Base-by-base conservation (phyloP, 1,284 basidiomycete species). In the Coniferiporia sulphurascens region DNA sequence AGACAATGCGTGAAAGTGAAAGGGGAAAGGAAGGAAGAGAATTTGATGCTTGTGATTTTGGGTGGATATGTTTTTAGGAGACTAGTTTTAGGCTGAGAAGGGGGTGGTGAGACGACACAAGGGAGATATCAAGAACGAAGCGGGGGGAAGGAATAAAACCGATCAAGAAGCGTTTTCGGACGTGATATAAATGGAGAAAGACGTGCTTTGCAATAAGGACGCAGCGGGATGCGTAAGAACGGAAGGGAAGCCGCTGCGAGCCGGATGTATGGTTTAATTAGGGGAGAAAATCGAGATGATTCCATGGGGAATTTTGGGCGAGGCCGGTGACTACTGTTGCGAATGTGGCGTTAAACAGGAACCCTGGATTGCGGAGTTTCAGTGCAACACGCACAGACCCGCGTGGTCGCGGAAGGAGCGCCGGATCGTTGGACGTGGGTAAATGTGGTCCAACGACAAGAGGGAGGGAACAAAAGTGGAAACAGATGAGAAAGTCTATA, bases 381-480 rank as follows among this genome's bases (percentile, higher is more conserved):
- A 19, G 17, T 9, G 43, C 9, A 41, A 15, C 45, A 56, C 19
- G 45, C 45, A 36, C 44, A 32, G 19, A 15, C 27, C 13, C 46
- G 32, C 10, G 34, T 19, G 32, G 8, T 21, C 7, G 13, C 4
- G 15, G 44, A 8, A 27, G 46, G 13, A 32, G 10, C 12, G n/a
- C 45, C 45, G 12, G 54, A 13, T 9, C 19, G 41, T 46, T 56
- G 54, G 45, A 56, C 41, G 34, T 56, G 34, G 54, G 22, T 48
- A 36, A 48, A 48, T 56, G 54, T 56, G 54, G 36, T 56, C 54
- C 54, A 56, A 56, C 43, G 19, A 45, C 21, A 22, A 34, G 15
- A 49, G 15, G 19, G 17, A 48, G 48, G 54, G 36, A 49, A 35
- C 27, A 27, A 27, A 27, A 27, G 27, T 2, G 27, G 27, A 27